Evolutionary conservation across 495 filamentous ascomycete species (phyloP).

Genomic region (Pyrenula massariospora): DNA sequence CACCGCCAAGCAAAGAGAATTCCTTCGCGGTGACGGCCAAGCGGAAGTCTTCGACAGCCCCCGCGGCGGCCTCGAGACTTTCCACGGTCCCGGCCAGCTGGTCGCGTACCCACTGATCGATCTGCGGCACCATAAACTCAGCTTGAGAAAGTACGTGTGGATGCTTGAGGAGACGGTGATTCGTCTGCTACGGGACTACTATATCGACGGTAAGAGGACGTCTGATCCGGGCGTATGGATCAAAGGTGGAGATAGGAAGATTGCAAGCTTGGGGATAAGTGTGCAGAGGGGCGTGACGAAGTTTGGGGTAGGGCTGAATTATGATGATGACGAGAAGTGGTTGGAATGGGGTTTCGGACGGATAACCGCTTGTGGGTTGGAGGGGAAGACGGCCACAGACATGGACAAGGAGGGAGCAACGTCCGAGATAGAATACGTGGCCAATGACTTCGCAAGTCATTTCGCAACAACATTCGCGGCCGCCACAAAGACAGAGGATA

Average conservation of each 20-base stretch:
- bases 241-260: slow-evolving; percentile 46
- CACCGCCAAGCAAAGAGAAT: slow-evolving; percentile 22
- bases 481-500: too few relatives aligned
- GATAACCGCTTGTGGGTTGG: slow-evolving; percentile 80
- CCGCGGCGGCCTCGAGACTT: slow-evolving; percentile 85
- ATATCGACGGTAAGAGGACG: slow-evolving; percentile 40
- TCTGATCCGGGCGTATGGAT: slow-evolving; percentile 86
- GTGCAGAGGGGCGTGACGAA: slow-evolving; percentile 72
- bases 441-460: too few relatives aligned
- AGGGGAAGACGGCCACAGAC: slow-evolving; percentile 64
- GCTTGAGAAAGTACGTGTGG: slow-evolving; percentile 55
- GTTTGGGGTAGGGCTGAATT: slow-evolving; percentile 79
- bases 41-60: slow-evolving; percentile 59
- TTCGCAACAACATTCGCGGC: too few relatives aligned
- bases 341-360: slow-evolving; percentile 56
- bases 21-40: slow-evolving; percentile 24
- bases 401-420: slow-evolving; percentile 32
- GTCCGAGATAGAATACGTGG: background rate
- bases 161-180: slow-evolving; percentile 68
- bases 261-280: slow-evolving; percentile 84
- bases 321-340: slow-evolving; percentile 43
- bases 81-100: slow-evolving; percentile 88
- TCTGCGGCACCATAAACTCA: slow-evolving; percentile 42
- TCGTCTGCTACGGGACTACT: slow-evolving; percentile 35
- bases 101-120: slow-evolving; percentile 84